phyloP scores from a whole-genome alignment of 768 basidiomycete genomes.

The Lactifluus volemus region DNA sequence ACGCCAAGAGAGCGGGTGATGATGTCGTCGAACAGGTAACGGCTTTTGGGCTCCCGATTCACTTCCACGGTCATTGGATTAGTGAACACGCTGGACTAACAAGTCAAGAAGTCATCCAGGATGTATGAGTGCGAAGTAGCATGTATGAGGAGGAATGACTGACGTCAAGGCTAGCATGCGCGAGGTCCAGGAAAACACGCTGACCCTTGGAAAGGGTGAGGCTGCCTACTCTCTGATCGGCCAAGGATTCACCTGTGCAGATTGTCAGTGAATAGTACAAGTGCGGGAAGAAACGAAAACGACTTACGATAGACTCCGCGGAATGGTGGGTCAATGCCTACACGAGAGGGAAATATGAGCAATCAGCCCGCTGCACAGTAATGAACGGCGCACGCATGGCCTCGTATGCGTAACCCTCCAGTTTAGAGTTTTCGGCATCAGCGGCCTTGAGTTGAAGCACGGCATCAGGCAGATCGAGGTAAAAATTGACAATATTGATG shows the following conservation, averaged over 20 bases:
- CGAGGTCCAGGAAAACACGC: constrained; percentile 55
- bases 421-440: constrained; percentile 29
- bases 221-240: constrained; percentile 37
- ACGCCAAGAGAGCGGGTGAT: constrained; percentile 41
- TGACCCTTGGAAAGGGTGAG: constrained; percentile 39
- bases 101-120: not conserved
- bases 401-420: constrained; percentile 57
- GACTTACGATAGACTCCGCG: constrained; percentile 55
- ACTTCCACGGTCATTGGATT: constrained; percentile 38
- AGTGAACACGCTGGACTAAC: constrained; percentile 44
- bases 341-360: not conserved
- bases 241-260: constrained; percentile 37
- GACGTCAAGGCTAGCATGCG: constrained; percentile 49
- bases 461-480: constrained; percentile 37
- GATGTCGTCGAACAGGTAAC: constrained; percentile 42
- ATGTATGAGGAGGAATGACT: not conserved
- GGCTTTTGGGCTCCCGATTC: constrained; percentile 35
- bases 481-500: constrained; percentile 57
- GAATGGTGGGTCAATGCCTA: constrained; percentile 69
- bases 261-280: not conserved
- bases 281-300: not conserved
- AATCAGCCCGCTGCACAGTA: not conserved
- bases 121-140: not conserved
- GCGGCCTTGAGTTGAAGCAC: constrained; percentile 30
- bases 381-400: constrained; percentile 49